Conservation (phyloP, 202 grass and related monocot species). For the Brachypodium distachyon region DNA sequence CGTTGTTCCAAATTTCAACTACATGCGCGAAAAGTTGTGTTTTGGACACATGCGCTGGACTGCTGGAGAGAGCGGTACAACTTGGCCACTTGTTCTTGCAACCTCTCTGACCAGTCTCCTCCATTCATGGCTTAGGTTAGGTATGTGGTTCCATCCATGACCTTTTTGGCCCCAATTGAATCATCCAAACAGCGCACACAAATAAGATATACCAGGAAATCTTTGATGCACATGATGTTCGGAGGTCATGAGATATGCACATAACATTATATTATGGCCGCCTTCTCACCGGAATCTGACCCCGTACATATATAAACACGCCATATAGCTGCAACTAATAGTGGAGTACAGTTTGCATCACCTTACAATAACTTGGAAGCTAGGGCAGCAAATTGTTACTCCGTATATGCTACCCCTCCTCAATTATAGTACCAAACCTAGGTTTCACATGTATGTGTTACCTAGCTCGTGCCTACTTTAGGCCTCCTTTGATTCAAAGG, state of each 20-base stretch:
- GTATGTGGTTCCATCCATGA: conserved; percentile 1
- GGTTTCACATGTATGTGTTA: too few relatives aligned
- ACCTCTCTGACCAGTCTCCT: background rate
- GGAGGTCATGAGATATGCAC: background rate
- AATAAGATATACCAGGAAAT: background rate
- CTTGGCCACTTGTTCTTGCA: background rate
- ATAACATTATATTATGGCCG: background rate
- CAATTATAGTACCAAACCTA: too few relatives aligned
- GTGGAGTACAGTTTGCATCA: background rate
- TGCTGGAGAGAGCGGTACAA: background rate
- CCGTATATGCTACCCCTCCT: too few relatives aligned
- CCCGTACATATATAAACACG: background rate
- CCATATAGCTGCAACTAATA: background rate
- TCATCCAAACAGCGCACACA: background rate
- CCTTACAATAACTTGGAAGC: background rate
- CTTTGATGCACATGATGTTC: background rate
- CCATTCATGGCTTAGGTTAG: background rate
- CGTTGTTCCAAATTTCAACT: background rate
- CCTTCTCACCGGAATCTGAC: background rate
- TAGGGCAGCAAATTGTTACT: too few relatives aligned
- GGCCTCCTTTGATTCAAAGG: too few relatives aligned
- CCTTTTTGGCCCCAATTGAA: conserved; percentile 10
- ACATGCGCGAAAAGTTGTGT: background rate
- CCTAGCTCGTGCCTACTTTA: too few relatives aligned
- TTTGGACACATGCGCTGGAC: background rate